Conservation (phyloP, 2,329 filamentous ascomycete genomes). For the Geosmithia putterillii region DNA sequence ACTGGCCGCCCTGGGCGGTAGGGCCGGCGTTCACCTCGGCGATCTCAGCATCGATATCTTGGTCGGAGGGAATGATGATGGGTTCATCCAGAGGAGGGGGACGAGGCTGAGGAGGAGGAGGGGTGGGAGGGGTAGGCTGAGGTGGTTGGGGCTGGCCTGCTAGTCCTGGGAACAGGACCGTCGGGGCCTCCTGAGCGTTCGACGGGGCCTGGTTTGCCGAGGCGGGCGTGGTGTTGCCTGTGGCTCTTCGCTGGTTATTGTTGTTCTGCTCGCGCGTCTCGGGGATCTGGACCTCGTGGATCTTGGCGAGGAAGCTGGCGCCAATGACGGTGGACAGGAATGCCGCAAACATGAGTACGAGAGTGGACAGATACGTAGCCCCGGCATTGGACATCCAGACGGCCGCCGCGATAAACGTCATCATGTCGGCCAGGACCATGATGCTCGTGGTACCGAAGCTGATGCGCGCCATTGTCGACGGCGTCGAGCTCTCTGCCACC, state of each 20-base stretch:
- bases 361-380: slow-evolving; percentile 42
- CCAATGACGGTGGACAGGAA: slow-evolving; percentile 47
- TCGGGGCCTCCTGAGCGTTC: too few species aligned
- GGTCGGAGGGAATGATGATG: slow-evolving; percentile 50
- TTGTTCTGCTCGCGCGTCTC: slow-evolving; percentile 34
- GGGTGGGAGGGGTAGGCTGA: slow-evolving; percentile 6
- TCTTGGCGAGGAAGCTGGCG: slow-evolving; percentile 44
- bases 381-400: slow-evolving; percentile 44
- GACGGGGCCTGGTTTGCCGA: too few species aligned
- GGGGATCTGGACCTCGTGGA: slow-evolving; percentile 43
- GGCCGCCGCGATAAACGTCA: slow-evolving; percentile 43
- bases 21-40: slow-evolving; percentile 25
- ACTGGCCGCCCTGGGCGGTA: slow-evolving; percentile 10
- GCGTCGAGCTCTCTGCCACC: slow-evolving; percentile 54
- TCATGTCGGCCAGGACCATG: slow-evolving; percentile 51
- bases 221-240: slow-evolving; percentile 9
- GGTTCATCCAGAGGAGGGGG: slow-evolving; percentile 18
- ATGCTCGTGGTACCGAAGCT: slow-evolving; percentile 50
- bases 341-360: slow-evolving; percentile 35
- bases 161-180: too few species aligned
- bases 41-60: slow-evolving; percentile 51
- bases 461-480: slow-evolving; percentile 53
- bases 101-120: slow-evolving; percentile 1
- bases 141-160: background rate
- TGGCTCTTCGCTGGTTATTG: slow-evolving; percentile 16